Evolutionary conservation across 1,284 basidiomycete genomes (phyloP).

Genomic region (Cerrena zonata): DNA sequence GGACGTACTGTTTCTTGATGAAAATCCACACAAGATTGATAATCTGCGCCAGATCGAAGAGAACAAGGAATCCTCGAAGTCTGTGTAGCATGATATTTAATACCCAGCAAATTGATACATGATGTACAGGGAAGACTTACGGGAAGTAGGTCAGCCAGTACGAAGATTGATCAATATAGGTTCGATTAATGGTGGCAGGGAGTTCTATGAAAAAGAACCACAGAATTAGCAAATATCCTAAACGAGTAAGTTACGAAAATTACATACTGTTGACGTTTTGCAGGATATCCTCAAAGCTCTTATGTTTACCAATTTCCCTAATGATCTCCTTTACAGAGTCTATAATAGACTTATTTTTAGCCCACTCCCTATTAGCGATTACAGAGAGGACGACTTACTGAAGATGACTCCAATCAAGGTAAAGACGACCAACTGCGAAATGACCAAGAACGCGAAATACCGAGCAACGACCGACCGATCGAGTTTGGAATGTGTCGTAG

Average conservation of each 20-base stretch:
- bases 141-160: slow-evolving; percentile 96
- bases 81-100: slow-evolving; percentile 30
- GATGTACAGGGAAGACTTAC: slow-evolving; percentile 36
- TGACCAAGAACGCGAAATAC: slow-evolving; percentile 88
- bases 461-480: slow-evolving; percentile 86
- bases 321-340: slow-evolving; percentile 66
- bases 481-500: slow-evolving; percentile 70
- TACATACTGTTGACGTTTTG: slow-evolving; percentile 54
- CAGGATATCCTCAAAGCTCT: slow-evolving; percentile 66
- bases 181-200: slow-evolving; percentile 66
- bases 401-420: slow-evolving; percentile 85
- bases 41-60: slow-evolving; percentile 95
- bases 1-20: slow-evolving; percentile 69
- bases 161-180: slow-evolving; percentile 78
- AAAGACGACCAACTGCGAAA: slow-evolving; percentile 86
- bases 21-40: slow-evolving; percentile 84
- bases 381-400: slow-evolving; percentile 42
- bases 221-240: neutral
- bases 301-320: slow-evolving; percentile 58
- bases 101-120: neutral
- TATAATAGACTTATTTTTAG: slow-evolving; percentile 18
- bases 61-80: slow-evolving; percentile 84
- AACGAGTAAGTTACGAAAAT: neutral
- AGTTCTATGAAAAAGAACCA: slow-evolving; percentile 53
- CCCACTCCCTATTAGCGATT: slow-evolving; percentile 1